Base-by-base conservation (phyloP, 306 rosid species). In the Benincasa hispida region DNA sequence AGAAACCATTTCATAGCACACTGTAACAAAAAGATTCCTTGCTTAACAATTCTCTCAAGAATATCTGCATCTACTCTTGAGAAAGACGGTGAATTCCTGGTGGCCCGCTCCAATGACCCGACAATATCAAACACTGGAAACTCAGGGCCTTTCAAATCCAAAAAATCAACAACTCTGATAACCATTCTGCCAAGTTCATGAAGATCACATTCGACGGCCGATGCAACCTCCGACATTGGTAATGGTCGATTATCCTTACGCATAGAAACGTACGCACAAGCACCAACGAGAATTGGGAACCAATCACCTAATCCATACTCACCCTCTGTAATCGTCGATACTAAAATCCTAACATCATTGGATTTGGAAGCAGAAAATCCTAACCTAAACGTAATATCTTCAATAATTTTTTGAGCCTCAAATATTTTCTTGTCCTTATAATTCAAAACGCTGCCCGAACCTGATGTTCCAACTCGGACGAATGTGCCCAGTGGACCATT, bases 1-100 rank as follows among this genome's bases (percentile, higher is more conserved):
- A 92, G 79, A 74, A 81, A 90, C 98, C 96, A 89, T 84, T 90
- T 88, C 45, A 89, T 84, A 0, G 91, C 84, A 77, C 92, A 90
- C 47, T 92, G 92, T 10, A 90, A 60, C 82, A 92, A 75, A 82
- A 92, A 89, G 2, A 85, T 62, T 72, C 92, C 96, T 80, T 92
- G 96, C 68, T 80, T 85, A 24, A 62, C 79, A 80, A 89, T 92
- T n/a, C 73, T 79, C 59, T 82, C 88, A 79, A 80, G 0, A 45
- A 0, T 59, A 28, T 85, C 84, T 42, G 56, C 13, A 7, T 77
- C 90, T 50, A 85, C 48, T 0, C 58, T 41, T 0, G 56, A 34
- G 66, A 89, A 83, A 67, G 70, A 50, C 0, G 32, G 78, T 14
- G 82, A 87, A 41, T 78, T 84, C 68, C 84, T 82, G 11, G 83